These are phyloP conservation scores for Trichoderma cornu-damae DNA, from an alignment of 2,329 filamentous ascomycete genomes.

Conservation along the genomic window DNA sequence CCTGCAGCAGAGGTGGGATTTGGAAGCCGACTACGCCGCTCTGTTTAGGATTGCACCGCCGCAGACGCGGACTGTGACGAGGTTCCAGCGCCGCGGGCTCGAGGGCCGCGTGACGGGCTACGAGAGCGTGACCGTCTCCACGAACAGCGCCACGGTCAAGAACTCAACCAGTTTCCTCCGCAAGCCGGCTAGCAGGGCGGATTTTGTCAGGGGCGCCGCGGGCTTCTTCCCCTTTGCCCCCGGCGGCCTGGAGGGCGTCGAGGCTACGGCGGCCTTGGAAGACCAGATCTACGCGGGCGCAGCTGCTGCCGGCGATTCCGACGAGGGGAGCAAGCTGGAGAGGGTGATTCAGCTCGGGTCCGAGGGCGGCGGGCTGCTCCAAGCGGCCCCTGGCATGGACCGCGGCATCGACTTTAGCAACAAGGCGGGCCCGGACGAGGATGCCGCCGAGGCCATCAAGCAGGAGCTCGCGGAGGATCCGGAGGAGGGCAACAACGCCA, in stretches of 20 bases:
- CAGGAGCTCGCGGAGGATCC: conserved; percentile 52
- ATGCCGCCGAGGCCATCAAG: conserved; percentile 66
- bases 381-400: conserved; percentile 74
- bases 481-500: conserved; percentile 33
- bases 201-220: conserved; percentile 87
- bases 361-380: conserved; percentile 72
- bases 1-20: conserved; percentile 85
- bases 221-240: conserved; percentile 94
- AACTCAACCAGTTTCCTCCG: conserved; percentile 86
- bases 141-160: conserved; percentile 84
- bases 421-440: conserved; percentile 52
- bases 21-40: conserved; percentile 71
- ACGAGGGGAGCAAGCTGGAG: conserved; percentile 60
- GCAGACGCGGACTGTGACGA: conserved; percentile 88
- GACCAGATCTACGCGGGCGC: conserved; percentile 60
- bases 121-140: conserved; percentile 86
- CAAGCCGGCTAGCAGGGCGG: conserved; percentile 78
- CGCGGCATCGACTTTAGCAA: conserved; percentile 70
- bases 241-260: conserved; percentile 80
- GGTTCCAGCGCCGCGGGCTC: conserved; percentile 84
- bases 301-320: conserved; percentile 37
- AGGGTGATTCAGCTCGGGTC: conserved; percentile 77
- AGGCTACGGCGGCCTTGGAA: conserved; percentile 78
- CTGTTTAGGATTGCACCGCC: conserved; percentile 84
- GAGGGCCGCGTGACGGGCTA: conserved; percentile 93